phyloP scores from a whole-genome alignment of 2,329 filamentous ascomycete genomes.

The Celoporthe dispersa region DNA sequence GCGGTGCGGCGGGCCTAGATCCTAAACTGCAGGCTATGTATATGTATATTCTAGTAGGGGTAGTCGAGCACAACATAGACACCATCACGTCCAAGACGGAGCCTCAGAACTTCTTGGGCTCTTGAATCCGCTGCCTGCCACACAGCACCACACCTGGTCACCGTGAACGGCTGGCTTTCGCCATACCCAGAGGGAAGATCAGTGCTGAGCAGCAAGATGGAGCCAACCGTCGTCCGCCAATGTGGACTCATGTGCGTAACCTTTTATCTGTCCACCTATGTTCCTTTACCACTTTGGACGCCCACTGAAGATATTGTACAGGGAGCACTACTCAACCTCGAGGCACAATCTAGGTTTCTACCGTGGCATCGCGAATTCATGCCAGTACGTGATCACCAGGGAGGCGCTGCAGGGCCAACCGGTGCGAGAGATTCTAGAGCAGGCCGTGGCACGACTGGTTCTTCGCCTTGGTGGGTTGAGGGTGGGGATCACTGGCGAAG shows the following conservation, averaged over 20 bases:
- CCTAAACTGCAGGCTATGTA: background rate
- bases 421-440: conserved; percentile 38
- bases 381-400: conserved; percentile 44
- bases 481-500: conserved; percentile 52
- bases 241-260: conserved; percentile 27
- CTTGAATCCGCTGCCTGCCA: background rate
- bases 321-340: conserved; percentile 51
- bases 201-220: conserved; percentile 9
- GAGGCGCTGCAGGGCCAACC: conserved; percentile 24
- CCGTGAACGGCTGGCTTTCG: background rate
- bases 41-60: background rate
- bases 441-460: conserved; percentile 47
- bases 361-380: conserved; percentile 50
- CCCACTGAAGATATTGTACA: conserved; percentile 31
- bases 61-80: background rate
- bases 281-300: no score
- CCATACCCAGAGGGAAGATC: background rate
- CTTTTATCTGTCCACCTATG: background rate
- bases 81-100: background rate
- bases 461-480: conserved; percentile 51
- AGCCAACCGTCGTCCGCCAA: conserved; percentile 26
- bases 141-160: background rate
- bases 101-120: background rate
- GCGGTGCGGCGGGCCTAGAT: background rate
- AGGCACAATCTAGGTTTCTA: conserved; percentile 54